These are phyloP conservation scores for Tolypocladium guangdongense DNA, from an alignment of 2,329 filamentous ascomycete species.

Conservation along the genomic window DNA sequence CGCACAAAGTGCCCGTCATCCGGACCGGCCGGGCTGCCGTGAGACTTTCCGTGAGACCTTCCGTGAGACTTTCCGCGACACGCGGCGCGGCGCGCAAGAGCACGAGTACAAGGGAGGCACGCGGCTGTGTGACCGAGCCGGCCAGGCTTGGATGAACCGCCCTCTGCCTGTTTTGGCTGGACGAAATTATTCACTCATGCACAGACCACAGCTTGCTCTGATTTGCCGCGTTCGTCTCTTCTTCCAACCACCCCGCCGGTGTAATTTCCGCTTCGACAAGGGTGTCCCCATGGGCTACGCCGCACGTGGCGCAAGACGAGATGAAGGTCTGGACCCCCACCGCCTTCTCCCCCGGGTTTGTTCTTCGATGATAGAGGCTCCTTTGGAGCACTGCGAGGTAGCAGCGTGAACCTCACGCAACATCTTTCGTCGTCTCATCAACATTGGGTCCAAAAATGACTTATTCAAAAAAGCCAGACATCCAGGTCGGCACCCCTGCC, in stretches of 20 bases:
- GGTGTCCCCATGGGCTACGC: background rate
- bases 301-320: background rate
- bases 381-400: background rate
- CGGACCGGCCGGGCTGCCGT: background rate
- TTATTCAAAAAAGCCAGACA: conserved; percentile 9
- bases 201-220: background rate
- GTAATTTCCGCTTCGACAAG: conserved; percentile 1
- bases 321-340: background rate
- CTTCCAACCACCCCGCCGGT: background rate
- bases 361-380: background rate
- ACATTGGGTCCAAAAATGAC: conserved; percentile 2
- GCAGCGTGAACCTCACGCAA: background rate
- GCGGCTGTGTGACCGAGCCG: background rate
- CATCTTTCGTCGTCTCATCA: background rate
- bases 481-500: conserved; percentile 8
- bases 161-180: too few species aligned
- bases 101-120: background rate
- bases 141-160: background rate
- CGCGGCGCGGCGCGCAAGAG: background rate
- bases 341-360: background rate
- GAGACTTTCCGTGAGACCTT: background rate
- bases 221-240: background rate
- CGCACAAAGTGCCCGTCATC: background rate
- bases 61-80: background rate
- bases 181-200: background rate